Evolutionary conservation across 73 alveolate genomes (phyloP).

Genomic region (Paramecium biaurelia): DNA sequence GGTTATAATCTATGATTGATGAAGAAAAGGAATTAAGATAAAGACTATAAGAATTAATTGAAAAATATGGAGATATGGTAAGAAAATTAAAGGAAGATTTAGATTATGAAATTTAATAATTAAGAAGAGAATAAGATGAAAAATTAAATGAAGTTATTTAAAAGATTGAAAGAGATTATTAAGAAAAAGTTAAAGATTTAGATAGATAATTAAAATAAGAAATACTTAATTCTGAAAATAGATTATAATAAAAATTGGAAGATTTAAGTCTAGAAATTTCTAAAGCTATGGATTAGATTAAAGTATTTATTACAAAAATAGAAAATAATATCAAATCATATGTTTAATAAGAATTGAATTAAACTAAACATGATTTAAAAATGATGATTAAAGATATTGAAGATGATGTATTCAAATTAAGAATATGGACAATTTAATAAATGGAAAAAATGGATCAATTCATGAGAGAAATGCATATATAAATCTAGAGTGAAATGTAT

Average conservation of each 20-base stretch:
- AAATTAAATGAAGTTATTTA: background rate
- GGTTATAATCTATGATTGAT: background rate
- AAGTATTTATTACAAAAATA: background rate
- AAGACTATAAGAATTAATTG: slow-evolving; percentile 22
- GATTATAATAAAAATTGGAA: background rate
- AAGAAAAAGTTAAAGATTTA: background rate
- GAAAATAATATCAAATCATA: background rate
- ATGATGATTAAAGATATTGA: background rate
- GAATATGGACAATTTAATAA: background rate
- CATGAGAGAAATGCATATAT: background rate
- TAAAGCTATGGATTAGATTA: background rate
- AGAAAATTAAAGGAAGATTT: background rate
- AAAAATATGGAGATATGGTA: background rate
- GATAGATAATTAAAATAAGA: background rate
- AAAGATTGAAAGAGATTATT: background rate
- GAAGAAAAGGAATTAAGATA: background rate
- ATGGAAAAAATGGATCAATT: background rate
- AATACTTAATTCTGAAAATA: background rate
- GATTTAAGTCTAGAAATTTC: background rate
- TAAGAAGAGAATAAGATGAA: background rate
- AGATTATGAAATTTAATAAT: background rate
- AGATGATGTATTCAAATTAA: slow-evolving; percentile 10
- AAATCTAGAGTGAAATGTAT: slow-evolving; percentile 10
- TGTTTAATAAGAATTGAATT: background rate
- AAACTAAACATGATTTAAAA: slow-evolving; percentile 10